Base-by-base conservation (phyloP, 768 basidiomycete species). In the Lentinula aciculospora region DNA sequence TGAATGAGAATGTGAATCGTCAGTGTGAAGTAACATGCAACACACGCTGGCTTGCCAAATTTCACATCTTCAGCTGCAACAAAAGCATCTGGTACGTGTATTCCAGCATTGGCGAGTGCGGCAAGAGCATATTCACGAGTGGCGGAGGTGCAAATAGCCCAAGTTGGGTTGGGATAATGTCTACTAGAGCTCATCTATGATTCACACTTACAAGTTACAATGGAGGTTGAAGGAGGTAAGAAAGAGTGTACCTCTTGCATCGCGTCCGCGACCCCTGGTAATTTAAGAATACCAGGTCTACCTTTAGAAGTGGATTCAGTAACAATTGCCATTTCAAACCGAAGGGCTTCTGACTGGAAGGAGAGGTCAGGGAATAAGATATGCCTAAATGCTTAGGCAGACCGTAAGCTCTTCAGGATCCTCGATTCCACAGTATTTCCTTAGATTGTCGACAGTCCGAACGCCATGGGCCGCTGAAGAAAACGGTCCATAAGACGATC, bases 71-170 rank as follows among this genome's bases (percentile, higher is more conserved):
- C 88, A n/a, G 92, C 86, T 4, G 83, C 84, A 51, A 95, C 84
- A 60, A 94, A 83, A 45, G 84, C 80, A 36, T 88, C 85, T 3
- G 90, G 88, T 12, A 79, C 67, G n/a, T 83, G 81, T 53, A 95
- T 77, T 2, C 79, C 81, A 48, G 87, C 84, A 23, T 81, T 79
- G 17, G 70, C 71, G 50, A 96, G 76, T 9, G 93, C 92, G 29
- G 83, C 77, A 2, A 77, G 69, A 13, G 93, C 93, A 69, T 97
- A 96, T 19, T 64, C 68, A 47, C 78, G 78, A 17, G 93, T 94
- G 0, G 94, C 92, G 67, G 87, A 85, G 31, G 94, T 95, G 70
- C 91, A 92, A 63, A 97, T 88, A 0, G 91, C 86, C 92, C 92
- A 97, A 27, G 76, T 76, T 19, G 89, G 86, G 17, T 81, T 81